Conservation (phyloP, 2,329 filamentous ascomycete genomes). For the Phaeomoniella chlamydospora region DNA sequence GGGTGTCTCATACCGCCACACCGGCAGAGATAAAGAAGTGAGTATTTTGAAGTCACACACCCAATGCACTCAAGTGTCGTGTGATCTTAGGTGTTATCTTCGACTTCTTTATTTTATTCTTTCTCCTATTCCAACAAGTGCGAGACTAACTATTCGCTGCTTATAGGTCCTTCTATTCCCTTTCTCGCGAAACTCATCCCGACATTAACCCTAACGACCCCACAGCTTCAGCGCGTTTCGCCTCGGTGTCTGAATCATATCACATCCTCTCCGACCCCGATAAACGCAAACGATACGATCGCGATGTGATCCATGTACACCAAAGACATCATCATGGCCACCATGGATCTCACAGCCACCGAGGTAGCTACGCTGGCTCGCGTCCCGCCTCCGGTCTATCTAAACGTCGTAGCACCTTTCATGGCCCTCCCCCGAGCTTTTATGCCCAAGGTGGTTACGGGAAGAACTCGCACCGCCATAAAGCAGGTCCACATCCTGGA, state of each 20-base stretch:
- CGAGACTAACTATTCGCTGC: neutral
- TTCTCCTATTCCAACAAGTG: slow-evolving; percentile 1
- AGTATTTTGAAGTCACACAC: no score
- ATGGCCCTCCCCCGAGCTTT: slow-evolving; percentile 79
- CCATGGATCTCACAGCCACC: slow-evolving; percentile 10
- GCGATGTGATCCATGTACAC: slow-evolving; percentile 26
- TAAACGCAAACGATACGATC: slow-evolving; percentile 72
- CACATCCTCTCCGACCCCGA: slow-evolving; percentile 55
- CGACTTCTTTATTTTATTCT: no score
- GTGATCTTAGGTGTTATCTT: slow-evolving; percentile 2
- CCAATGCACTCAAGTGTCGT: no score
- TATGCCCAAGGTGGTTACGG: slow-evolving; percentile 58
- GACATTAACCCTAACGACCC: slow-evolving; percentile 75
- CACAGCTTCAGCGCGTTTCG: slow-evolving; percentile 58
- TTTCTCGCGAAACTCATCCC: slow-evolving; percentile 86
- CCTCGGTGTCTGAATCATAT: slow-evolving; percentile 75
- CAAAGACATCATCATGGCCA: slow-evolving; percentile 15
- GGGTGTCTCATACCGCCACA: slow-evolving; percentile 55
- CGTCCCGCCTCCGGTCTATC: slow-evolving; percentile 71
- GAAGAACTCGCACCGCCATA: neutral
- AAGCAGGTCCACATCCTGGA: neutral
- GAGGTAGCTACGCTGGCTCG: slow-evolving; percentile 36
- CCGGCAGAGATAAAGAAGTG: slow-evolving; percentile 74
- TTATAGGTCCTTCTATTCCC: slow-evolving; percentile 59
- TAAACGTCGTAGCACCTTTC: slow-evolving; percentile 59